A percentile compares a stretch with the other conserved stretches of the same genome.
These are phyloP conservation scores for Entamoeba invadens DNA, from an alignment of 208 protist genomes.

Conservation along the genomic window DNA sequence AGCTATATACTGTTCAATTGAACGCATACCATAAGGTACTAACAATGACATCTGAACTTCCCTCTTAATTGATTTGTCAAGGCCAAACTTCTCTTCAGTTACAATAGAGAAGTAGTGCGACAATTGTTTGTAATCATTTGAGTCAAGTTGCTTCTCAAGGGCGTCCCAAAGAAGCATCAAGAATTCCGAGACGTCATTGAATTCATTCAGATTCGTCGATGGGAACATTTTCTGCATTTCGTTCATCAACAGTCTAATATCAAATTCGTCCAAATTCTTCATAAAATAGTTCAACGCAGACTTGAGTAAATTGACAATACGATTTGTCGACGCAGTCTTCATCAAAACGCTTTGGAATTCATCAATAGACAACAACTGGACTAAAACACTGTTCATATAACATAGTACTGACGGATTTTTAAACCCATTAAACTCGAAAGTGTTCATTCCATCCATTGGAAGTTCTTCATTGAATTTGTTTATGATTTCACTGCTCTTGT, in stretches of 20 bases:
- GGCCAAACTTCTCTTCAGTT: not conserved
- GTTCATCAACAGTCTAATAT: not conserved
- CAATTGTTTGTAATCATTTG: not conserved
- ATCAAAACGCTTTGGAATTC: not conserved
- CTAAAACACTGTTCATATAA: conserved; percentile 1
- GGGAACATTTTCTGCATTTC: not conserved
- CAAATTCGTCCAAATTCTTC: not conserved
- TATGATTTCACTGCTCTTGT: not conserved
- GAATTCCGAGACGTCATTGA: not conserved
- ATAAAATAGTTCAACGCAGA: not conserved
- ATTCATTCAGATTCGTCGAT: not conserved
- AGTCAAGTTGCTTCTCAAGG: not conserved
- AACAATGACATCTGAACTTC: not conserved
- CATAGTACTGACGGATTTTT: not conserved
- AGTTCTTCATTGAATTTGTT: not conserved
- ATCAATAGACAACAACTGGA: not conserved
- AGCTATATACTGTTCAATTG: not conserved
- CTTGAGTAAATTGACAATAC: not conserved
- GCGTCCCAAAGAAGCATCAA: not conserved
- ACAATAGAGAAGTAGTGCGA: not conserved
- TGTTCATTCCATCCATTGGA: not conserved
- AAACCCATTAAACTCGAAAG: not conserved
- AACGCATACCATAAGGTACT: not conserved
- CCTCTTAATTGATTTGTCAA: not conserved
- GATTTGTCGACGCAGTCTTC: not conserved